Evolutionary conservation across 2,329 filamentous ascomycete genomes (phyloP).

Genomic region (Fusarium sp.): DNA sequence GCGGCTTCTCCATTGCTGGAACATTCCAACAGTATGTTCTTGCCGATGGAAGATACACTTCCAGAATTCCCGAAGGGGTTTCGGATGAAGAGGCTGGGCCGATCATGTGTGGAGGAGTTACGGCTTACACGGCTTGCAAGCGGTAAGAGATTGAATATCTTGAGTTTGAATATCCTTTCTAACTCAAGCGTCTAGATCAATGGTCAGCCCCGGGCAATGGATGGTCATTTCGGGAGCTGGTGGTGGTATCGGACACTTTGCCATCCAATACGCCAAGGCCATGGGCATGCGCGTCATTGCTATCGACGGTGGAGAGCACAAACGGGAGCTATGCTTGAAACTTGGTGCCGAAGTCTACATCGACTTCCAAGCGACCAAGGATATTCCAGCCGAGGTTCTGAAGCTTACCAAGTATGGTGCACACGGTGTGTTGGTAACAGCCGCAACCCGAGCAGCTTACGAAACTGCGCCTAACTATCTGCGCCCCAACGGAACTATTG

Average conservation of each 20-base stretch:
- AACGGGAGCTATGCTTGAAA: slow-evolving; percentile 76
- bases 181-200: slow-evolving; percentile 59
- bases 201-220: slow-evolving; percentile 78
- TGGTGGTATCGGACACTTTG: slow-evolving; percentile 82
- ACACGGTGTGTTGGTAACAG: slow-evolving; percentile 87
- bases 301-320: slow-evolving; percentile 85
- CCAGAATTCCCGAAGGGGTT: slow-evolving; percentile 80
- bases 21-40: slow-evolving; percentile 92
- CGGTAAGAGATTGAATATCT: slow-evolving; percentile 58
- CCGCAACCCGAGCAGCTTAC: slow-evolving; percentile 91
- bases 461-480: slow-evolving; percentile 90
- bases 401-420: slow-evolving; percentile 84
- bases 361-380: slow-evolving; percentile 81
- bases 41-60: slow-evolving; percentile 85
- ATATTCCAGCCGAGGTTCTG: slow-evolving; percentile 81
- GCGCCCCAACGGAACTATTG: slow-evolving; percentile 81
- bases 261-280: slow-evolving; percentile 86
- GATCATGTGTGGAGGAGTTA: slow-evolving; percentile 85
- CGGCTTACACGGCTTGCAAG: slow-evolving; percentile 87
- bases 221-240: slow-evolving; percentile 89
- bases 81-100: slow-evolving; percentile 82
- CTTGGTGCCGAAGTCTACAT: slow-evolving; percentile 81
- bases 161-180: accelerated
- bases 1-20: slow-evolving; percentile 90
- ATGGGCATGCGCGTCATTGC: slow-evolving; percentile 86